Percentiles rank a stretch among this genome's conserved stretches.
Conservation (phyloP, 208 protist genomes). For the Trypanosoma rangeli region DNA sequence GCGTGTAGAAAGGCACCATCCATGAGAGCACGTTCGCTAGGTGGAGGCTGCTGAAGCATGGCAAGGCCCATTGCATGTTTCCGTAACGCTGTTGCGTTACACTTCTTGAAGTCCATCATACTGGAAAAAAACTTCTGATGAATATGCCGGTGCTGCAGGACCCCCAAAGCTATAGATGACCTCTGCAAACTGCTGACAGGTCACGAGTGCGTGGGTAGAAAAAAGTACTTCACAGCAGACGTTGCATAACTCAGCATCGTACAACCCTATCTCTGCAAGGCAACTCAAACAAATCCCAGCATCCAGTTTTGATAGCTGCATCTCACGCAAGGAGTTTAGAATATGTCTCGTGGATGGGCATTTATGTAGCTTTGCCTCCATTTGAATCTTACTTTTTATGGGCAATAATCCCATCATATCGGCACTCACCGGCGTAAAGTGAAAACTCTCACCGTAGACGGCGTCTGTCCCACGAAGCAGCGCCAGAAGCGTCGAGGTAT, state of each 20-base stretch:
- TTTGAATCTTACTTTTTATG: slow-evolving; percentile 74
- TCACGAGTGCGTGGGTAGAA: slow-evolving; percentile 60
- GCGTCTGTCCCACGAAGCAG: slow-evolving; percentile 59
- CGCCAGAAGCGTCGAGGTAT: slow-evolving; percentile 56
- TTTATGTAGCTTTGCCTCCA: slow-evolving; percentile 89
- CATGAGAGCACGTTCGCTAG: slow-evolving; percentile 52
- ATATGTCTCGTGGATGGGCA: slow-evolving; percentile 68
- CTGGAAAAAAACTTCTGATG: slow-evolving; percentile 81
- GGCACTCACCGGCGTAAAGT: slow-evolving; percentile 47
- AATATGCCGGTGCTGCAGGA: slow-evolving; percentile 85
- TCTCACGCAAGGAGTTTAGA: slow-evolving; percentile 44
- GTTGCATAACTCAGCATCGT: slow-evolving; percentile 83
- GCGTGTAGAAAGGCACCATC: slow-evolving; percentile 86
- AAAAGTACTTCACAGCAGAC: slow-evolving; percentile 75
- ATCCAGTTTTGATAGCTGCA: slow-evolving; percentile 67
- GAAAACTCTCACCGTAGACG: slow-evolving; percentile 60
- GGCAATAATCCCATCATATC: slow-evolving; percentile 74
- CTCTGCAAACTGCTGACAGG: slow-evolving; percentile 79
- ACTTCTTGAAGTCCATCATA: slow-evolving; percentile 59
- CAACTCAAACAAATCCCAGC: slow-evolving; percentile 74
- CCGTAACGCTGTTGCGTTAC: slow-evolving; percentile 61
- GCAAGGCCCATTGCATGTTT: slow-evolving; percentile 72
- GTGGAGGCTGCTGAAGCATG: slow-evolving; percentile 79
- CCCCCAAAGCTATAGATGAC: slow-evolving; percentile 79
- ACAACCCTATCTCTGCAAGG: slow-evolving; percentile 75